These are phyloP conservation scores for Beauveria sp. DNA, from an alignment of 2,329 filamentous ascomycete species.

Conservation along the genomic window DNA sequence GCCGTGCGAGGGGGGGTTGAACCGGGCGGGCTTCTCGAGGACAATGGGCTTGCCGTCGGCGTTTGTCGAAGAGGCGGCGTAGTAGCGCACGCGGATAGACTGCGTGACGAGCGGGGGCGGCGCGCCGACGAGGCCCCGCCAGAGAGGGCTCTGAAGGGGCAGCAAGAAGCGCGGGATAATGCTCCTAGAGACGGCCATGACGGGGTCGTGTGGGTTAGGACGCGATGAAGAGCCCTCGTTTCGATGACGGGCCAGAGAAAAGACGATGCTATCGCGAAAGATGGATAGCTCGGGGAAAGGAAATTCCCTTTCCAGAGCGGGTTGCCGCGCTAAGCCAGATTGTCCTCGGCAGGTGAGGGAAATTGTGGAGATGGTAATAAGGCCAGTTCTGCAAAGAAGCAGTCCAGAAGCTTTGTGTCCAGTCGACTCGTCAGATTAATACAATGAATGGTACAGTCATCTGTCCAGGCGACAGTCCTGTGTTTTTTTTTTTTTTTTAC, in stretches of 20 bases:
- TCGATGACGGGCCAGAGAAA: background rate
- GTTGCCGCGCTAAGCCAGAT: background rate
- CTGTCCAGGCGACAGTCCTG: too few relatives aligned
- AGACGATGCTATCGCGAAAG: background rate
- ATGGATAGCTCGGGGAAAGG: constrained; percentile 2
- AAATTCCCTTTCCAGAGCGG: constrained; percentile 6
- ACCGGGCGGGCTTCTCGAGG: constrained; percentile 80
- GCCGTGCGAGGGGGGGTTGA: constrained; percentile 87
- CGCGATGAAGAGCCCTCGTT: background rate
- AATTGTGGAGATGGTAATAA: constrained; percentile 1
- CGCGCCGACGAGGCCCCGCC: constrained; percentile 31
- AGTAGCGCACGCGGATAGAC: constrained; percentile 27
- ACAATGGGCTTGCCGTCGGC: constrained; percentile 46
- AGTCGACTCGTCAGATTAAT: too few relatives aligned
- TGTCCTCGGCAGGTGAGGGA: background rate
- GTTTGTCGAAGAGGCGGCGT: background rate
- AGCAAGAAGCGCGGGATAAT: constrained; percentile 62
- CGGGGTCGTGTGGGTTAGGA: constrained; percentile 3
- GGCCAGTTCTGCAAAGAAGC: background rate
- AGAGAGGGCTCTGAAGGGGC: constrained; percentile 50
- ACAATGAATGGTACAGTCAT: too few relatives aligned
- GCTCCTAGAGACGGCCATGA: constrained; percentile 41
- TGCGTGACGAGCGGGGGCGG: constrained; percentile 25
- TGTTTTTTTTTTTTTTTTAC: background rate
- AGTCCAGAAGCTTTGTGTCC: background rate